These are phyloP conservation scores for Blastobotrys elegans DNA, from an alignment of 1,139 yeast species.

Conservation along the genomic window DNA sequence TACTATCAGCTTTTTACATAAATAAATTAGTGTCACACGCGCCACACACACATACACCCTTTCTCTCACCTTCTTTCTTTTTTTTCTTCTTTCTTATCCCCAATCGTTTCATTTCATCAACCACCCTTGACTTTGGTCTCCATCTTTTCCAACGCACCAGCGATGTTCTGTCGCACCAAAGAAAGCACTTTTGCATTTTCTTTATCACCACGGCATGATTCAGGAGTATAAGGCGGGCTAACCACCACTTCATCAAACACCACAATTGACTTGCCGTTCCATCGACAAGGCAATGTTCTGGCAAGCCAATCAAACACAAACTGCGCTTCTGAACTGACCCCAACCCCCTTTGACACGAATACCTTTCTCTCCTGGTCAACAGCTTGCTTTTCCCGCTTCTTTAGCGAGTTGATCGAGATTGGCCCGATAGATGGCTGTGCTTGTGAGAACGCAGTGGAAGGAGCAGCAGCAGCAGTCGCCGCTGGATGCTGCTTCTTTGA, in stretches of 20 bases:
- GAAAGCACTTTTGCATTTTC: conserved; percentile 39
- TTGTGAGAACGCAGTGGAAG: conserved; percentile 15
- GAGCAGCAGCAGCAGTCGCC: conserved; percentile 6
- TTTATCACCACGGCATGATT: conserved; percentile 31
- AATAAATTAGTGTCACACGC: not conserved
- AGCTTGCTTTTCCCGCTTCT: conserved; percentile 24
- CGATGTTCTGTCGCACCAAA: conserved; percentile 50
- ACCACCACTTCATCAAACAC: conserved; percentile 50
- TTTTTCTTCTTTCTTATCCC: not conserved
- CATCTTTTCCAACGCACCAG: conserved; percentile 52
- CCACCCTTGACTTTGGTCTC: conserved; percentile 59
- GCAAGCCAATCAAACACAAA: conserved; percentile 46
- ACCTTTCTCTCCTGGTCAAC: conserved; percentile 23
- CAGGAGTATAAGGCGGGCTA: conserved; percentile 46
- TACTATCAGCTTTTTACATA: not conserved
- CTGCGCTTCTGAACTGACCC: conserved; percentile 45
- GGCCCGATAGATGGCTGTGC: conserved; percentile 30
- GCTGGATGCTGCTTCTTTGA: conserved; percentile 17
- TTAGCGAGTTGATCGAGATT: conserved; percentile 27
- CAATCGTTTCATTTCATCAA: conserved; percentile 23
- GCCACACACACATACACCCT: not conserved
- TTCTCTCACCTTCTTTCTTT: not conserved
- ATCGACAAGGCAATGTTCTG: conserved; percentile 44
- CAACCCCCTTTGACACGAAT: conserved; percentile 34
- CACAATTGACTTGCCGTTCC: conserved; percentile 46